Evolutionary conservation across 768 basidiomycete genomes (phyloP), one percentile per base, ranked within the genome.

Genomic region (Baorangia bicolor): DNA sequence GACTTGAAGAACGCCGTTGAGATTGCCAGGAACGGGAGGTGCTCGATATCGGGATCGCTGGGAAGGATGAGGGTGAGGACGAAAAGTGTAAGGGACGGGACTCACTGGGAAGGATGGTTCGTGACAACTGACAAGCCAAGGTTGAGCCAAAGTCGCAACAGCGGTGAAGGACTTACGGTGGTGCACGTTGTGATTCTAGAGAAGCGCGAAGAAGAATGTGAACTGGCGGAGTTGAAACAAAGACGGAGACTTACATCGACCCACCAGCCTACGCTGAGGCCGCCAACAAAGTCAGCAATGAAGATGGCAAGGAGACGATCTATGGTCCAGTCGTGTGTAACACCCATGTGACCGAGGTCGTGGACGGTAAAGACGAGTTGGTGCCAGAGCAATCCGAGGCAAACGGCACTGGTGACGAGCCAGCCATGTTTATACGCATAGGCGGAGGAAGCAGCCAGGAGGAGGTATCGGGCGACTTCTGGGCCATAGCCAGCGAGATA

Each of bases 231-330:
- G 37, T 25, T 37, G 49, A 55, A 37, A 49, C 3, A 49, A 55
- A n/a, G 54, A 40, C 12, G 35, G 47, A 13, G n/a, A 85, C 94
- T 75, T 64, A 95, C 94, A 70, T 94, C 83, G 38, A 93, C 91
- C 96, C 96, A 99, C 97, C 97, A 99, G 38, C 94, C 92, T 23
- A 97, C 80, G 68, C 94, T 97, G 50, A 99, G 76, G 5, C 97
- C 97, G 25, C 97, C 97, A 44, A 94, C 77, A 65, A 87, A 92
- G 69, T 94, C 83, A 0, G 96, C 91, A 42, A 98, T 75, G 31
- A 86, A 68, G 37, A 88, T 95, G 13, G 85, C 88, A 34, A 95
- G 73, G 35, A 93, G 64, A 31, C 94, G 83, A 70, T 99, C 96
- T 42, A 77, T 73, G 16, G 78, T 71, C 89, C 93, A 96, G 65